Base-by-base conservation (phyloP, 768 basidiomycete genomes). In the Mycena rosella region DNA sequence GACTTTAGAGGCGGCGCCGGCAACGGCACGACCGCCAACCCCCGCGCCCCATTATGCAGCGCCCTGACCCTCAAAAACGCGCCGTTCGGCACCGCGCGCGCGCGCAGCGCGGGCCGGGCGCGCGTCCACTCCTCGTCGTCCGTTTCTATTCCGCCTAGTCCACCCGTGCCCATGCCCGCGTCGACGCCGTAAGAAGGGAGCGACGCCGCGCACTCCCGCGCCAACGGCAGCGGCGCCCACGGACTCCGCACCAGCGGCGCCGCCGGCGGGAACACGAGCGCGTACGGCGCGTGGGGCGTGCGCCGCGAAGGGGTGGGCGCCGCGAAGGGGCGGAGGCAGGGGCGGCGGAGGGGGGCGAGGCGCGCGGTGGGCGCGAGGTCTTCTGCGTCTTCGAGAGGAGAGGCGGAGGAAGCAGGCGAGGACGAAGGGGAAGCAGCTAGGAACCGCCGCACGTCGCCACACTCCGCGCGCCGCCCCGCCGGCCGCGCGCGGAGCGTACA, bases 81-180 rank as follows among this genome's bases (percentile, higher is more conserved):
- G 59, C 66, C 65, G n/a, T 71, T 71, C 51, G 70, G 66, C 47
- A 71, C 70, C 24, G 70, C 63, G 34, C 70, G 70, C 53, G 58
- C 63, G 36, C 70, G 70, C 22, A 68, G 51, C 15, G 59, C 54
- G 4, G 69, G 64, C 20, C n/a, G n/a, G 34, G 27, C 42, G 56
- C 52, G 51, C 32, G 26, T 17, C 26, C 45, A 20, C 22, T 51
- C 27, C 5, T 13, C 10, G 13, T 55, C 30, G 38, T 15, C 14
- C 38, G n/a, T n/a, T n/a, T n/a, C n/a, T n/a, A n/a, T 3, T 17
- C 49, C 8, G n/a, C 27, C 49, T 29, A 27, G 49, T 51, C 29
- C 27, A 15, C n/a, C 7, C 49, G 17, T 6, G 49, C 29, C 6
- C 26, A 5, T 27, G 20, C 14, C 8, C 48, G 48, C 22, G 27